A percentile compares a stretch with the other conserved stretches of the same genome.
phyloP scores from a whole-genome alignment of 352 stramenopile genomes.

The Phytophthora idaei region DNA sequence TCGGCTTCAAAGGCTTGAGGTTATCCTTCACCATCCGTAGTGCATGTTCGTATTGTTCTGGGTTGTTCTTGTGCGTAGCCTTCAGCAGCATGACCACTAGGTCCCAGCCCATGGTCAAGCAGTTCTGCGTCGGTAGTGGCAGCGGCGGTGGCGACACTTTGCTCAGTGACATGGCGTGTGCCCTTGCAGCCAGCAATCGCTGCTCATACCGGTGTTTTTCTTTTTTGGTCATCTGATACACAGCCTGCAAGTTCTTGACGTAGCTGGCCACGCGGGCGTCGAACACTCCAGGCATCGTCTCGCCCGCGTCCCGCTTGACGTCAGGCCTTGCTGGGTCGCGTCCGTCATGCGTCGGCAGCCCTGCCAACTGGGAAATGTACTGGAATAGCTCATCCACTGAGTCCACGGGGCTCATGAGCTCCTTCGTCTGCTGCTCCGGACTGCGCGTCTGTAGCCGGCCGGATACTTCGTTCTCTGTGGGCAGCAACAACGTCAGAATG shows the following conservation, averaged over 20 bases:
- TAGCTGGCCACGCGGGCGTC: conserved; percentile 74
- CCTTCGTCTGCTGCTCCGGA: conserved; percentile 68
- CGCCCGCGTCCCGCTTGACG: conserved; percentile 17
- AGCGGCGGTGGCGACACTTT: conserved; percentile 75
- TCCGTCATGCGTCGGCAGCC: conserved; percentile 30
- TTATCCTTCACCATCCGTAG: conserved; percentile 81
- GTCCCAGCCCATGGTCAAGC: conserved; percentile 85
- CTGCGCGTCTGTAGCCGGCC: conserved; percentile 32
- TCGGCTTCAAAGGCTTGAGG: conserved; percentile 73
- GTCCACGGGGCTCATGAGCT: conserved; percentile 78
- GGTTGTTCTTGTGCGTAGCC: conserved; percentile 68
- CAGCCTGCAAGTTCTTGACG: conserved; percentile 67
- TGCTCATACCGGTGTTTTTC: conserved; percentile 85
- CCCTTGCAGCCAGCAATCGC: conserved; percentile 53
- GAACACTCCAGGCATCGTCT: conserved; percentile 54
- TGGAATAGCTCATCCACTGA: conserved; percentile 82
- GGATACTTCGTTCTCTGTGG: conserved; percentile 46
- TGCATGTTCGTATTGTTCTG: conserved; percentile 67
- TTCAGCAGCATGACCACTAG: conserved; percentile 75
- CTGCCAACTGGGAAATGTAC: conserved; percentile 73
- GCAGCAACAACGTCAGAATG: background rate
- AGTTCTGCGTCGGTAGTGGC: conserved; percentile 84
- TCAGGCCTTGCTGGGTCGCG: conserved; percentile 14
- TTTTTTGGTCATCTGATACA: conserved; percentile 84
- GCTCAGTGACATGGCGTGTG: conserved; percentile 64